Conservation (phyloP, 352 stramenopile species). For the Phytophthora foliorum region DNA sequence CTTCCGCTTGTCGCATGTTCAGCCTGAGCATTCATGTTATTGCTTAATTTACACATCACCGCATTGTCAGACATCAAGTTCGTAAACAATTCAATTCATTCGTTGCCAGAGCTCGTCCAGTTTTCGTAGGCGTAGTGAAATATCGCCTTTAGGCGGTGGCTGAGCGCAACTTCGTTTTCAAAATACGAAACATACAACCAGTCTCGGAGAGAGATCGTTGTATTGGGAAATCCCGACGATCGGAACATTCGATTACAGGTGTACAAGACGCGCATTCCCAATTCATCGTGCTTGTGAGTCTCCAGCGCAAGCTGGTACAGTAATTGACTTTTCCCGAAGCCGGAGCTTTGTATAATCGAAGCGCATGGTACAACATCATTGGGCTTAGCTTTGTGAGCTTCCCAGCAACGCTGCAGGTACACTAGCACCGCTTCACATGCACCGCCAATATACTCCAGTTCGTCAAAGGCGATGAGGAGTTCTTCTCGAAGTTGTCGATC, state of each 20-base stretch:
- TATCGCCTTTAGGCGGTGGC: background rate
- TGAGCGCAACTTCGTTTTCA: background rate
- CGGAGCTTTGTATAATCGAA: background rate
- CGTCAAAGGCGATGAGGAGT: background rate
- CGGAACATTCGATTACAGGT: background rate
- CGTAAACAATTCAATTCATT: slow-evolving; percentile 3
- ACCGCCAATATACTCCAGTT: background rate
- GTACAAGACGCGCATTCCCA: slow-evolving; percentile 1
- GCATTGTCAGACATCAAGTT: background rate
- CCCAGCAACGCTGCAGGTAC: background rate
- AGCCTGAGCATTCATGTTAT: background rate
- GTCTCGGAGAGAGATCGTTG: background rate
- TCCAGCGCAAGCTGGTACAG: background rate
- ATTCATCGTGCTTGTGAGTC: background rate
- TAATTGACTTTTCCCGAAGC: slow-evolving; percentile 6
- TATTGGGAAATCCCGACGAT: background rate
- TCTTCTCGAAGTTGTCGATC: background rate
- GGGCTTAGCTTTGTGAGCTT: background rate
- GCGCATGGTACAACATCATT: background rate
- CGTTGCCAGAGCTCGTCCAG: background rate
- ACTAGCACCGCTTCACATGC: background rate
- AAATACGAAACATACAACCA: background rate
- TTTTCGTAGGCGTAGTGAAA: slow-evolving; percentile 1
- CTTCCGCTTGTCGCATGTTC: background rate
- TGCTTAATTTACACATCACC: too few relatives aligned